Conservation (phyloP, 805 yeast species). For the Wickerhamiella parazyma region DNA sequence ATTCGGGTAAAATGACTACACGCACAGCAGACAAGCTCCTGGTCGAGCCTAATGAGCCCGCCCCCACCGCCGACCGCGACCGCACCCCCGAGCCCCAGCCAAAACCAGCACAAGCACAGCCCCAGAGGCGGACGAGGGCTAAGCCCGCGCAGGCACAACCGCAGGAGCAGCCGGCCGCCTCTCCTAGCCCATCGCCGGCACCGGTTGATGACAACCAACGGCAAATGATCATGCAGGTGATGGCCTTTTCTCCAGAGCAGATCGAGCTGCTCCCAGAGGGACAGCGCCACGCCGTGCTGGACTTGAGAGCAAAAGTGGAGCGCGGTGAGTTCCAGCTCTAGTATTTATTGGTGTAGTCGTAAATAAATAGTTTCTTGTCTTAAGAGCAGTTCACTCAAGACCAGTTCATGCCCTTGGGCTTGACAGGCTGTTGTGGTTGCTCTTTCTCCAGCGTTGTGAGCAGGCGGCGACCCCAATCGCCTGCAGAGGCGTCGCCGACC, state of each 20-base stretch:
- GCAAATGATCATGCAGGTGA: slow-evolving; percentile 36
- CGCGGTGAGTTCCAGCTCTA: slow-evolving; percentile 15
- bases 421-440: not conserved
- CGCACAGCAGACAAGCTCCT: slow-evolving; percentile 15
- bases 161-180: not conserved
- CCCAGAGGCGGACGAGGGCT: not conserved
- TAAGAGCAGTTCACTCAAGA: too few relatives aligned
- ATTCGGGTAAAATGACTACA: slow-evolving; percentile 26
- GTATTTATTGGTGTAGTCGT: too few relatives aligned
- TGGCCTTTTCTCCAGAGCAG: slow-evolving; percentile 40
- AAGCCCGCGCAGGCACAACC: not conserved
- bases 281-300: slow-evolving; percentile 31
- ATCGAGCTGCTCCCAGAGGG: slow-evolving; percentile 37
- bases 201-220: slow-evolving; percentile 6
- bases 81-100: not conserved
- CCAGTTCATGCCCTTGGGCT: slow-evolving; percentile 8
- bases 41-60: not conserved
- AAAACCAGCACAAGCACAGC: not conserved
- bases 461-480: slow-evolving; percentile 71
- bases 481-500: slow-evolving; percentile 88
- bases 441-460: slow-evolving; percentile 15
- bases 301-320: slow-evolving; percentile 19
- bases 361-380: too few relatives aligned
- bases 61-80: not conserved
- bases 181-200: not conserved